Evolutionary conservation across 768 basidiomycete species (phyloP).

Genomic region (Tephrocybe sp.): DNA sequence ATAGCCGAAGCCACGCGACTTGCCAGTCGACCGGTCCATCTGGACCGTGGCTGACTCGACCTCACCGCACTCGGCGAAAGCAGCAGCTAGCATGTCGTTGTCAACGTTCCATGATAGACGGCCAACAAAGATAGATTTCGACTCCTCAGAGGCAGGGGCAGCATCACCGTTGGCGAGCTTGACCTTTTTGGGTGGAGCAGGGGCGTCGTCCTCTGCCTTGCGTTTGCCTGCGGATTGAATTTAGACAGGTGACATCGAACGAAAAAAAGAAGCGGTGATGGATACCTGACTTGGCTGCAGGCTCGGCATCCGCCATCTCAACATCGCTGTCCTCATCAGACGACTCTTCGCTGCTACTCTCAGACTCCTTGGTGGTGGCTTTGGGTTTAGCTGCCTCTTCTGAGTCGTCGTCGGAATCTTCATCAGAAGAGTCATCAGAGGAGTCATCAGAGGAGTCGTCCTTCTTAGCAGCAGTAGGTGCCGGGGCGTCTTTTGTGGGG

Average conservation of each 20-base stretch:
- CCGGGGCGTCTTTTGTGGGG: slow-evolving; percentile 15
- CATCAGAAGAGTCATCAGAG: slow-evolving; percentile 24
- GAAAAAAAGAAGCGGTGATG: slow-evolving; percentile 8
- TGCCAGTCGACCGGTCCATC: slow-evolving; percentile 78
- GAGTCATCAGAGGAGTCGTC: slow-evolving; percentile 25
- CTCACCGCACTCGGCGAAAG: slow-evolving; percentile 89
- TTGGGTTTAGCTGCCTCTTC: slow-evolving; percentile 24
- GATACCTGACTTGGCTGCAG: slow-evolving; percentile 39
- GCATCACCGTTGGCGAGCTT: slow-evolving; percentile 68
- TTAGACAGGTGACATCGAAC: not conserved
- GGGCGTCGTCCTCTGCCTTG: slow-evolving; percentile 68
- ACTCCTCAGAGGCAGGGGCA: slow-evolving; percentile 44
- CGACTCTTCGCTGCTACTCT: not conserved
- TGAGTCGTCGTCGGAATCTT: slow-evolving; percentile 3
- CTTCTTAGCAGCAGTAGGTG: slow-evolving; percentile 12
- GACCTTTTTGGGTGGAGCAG: slow-evolving; percentile 74
- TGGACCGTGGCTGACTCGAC: slow-evolving; percentile 88
- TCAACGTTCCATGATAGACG: slow-evolving; percentile 95
- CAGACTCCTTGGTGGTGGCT: slow-evolving; percentile 2
- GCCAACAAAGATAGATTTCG: slow-evolving; percentile 86
- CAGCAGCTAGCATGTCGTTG: slow-evolving; percentile 89
- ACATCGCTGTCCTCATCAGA: slow-evolving; percentile 46
- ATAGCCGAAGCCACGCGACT: slow-evolving; percentile 84
- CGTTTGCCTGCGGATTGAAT: slow-evolving; percentile 57
- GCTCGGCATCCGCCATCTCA: slow-evolving; percentile 43